These are phyloP conservation scores for Pistacia atlantica DNA, from an alignment of 345 rosid species.

Conservation along the genomic window DNA sequence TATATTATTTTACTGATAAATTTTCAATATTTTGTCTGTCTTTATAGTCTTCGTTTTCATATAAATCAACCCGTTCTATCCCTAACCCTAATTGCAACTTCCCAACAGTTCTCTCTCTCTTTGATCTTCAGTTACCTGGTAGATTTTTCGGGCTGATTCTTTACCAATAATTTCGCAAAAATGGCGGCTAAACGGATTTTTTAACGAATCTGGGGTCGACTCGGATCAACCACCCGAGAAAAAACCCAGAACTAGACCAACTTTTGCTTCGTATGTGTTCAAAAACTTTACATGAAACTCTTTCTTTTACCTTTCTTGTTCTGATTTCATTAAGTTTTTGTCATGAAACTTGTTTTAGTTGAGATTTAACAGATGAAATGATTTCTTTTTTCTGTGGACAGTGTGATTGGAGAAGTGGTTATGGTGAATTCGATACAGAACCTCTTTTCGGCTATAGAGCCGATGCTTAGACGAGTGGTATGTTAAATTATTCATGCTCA, in stretches of 20 bases:
- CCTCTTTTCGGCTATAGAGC: not conserved
- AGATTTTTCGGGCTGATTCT: not conserved
- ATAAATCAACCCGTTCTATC: too few species aligned
- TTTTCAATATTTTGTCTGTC: not conserved
- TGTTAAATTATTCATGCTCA: not conserved
- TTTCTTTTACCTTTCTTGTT: not conserved
- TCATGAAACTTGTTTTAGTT: not conserved
- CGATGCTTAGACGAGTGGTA: slow-evolving; percentile 55
- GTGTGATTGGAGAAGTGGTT: too few species aligned
- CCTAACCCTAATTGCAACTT: not conserved
- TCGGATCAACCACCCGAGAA: slow-evolving; percentile 52
- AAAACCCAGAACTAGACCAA: slow-evolving; percentile 49
- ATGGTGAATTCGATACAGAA: too few species aligned
- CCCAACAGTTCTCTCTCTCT: not conserved
- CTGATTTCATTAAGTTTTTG: not conserved
- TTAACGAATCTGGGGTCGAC: slow-evolving; percentile 43
- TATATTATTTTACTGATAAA: not conserved
- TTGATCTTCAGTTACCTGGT: not conserved
- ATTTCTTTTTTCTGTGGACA: not conserved
- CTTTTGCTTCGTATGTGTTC: slow-evolving; percentile 72
- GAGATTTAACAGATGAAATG: not conserved
- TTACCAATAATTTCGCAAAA: not conserved
- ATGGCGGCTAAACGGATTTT: slow-evolving; percentile 75
- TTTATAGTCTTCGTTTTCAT: not conserved
- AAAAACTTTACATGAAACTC: not conserved